These are phyloP conservation scores for Sarocladium brachiariae DNA, from an alignment of 2,329 filamentous ascomycete species.

Conservation along the genomic window DNA sequence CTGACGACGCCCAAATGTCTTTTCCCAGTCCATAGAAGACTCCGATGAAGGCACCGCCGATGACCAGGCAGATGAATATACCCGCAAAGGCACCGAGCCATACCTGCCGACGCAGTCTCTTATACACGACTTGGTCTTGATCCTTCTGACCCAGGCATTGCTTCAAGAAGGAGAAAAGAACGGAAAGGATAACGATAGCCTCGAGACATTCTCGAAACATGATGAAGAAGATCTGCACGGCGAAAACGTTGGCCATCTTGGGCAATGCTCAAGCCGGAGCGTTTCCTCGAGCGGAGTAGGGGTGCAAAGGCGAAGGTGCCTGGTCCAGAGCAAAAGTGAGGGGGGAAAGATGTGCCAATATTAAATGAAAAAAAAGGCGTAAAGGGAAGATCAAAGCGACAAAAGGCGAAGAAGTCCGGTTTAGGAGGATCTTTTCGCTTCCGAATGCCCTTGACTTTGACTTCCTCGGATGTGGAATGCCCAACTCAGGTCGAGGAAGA, in stretches of 20 bases:
- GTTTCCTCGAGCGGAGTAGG: no score
- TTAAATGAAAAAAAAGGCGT: background rate
- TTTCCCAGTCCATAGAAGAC: slow-evolving; percentile 61
- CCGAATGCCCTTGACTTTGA: background rate
- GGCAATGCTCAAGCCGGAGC: slow-evolving; percentile 4
- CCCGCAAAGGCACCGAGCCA: slow-evolving; percentile 57
- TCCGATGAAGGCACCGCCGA: slow-evolving; percentile 59
- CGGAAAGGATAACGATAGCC: slow-evolving; percentile 71
- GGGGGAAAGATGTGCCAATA: background rate
- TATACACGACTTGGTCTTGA: slow-evolving; percentile 53
- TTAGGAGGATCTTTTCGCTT: background rate
- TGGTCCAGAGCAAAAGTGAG: background rate
- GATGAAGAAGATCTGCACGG: slow-evolving; percentile 76
- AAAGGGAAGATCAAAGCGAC: background rate
- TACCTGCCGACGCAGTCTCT: slow-evolving; percentile 58
- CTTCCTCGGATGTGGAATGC: background rate
- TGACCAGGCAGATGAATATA: slow-evolving; percentile 51
- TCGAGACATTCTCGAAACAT: slow-evolving; percentile 75
- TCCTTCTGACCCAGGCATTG: slow-evolving; percentile 60
- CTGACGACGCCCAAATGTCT: slow-evolving; percentile 53
- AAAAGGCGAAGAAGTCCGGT: background rate
- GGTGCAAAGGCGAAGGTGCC: no score
- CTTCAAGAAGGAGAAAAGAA: slow-evolving; percentile 72
- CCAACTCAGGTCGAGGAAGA: background rate
- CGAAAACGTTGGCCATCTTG: slow-evolving; percentile 57